Conservation (phyloP, 495 filamentous ascomycete species). For the Talaromyces stipitatus region DNA sequence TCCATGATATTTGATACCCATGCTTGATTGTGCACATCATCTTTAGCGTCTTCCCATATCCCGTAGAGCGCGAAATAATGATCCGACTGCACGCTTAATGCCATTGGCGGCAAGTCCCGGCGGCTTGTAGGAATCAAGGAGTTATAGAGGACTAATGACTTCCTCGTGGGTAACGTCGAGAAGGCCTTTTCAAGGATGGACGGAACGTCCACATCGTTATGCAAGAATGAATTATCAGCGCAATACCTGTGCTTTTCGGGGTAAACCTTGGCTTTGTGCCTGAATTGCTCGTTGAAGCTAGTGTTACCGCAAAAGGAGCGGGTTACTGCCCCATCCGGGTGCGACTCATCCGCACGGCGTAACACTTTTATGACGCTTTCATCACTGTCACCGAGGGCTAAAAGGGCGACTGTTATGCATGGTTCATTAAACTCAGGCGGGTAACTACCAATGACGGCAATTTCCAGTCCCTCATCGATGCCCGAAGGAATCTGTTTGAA, state of each 20-base stretch:
- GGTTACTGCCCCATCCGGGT: slow-evolving; percentile 20
- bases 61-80: slow-evolving; percentile 48
- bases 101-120: slow-evolving; percentile 36
- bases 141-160: slow-evolving; percentile 39
- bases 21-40: slow-evolving; percentile 28
- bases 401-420: slow-evolving; percentile 30
- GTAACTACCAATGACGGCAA: slow-evolving; percentile 28
- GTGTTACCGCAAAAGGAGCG: slow-evolving; percentile 29
- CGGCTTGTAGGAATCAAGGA: slow-evolving; percentile 39
- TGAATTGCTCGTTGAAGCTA: slow-evolving; percentile 32
- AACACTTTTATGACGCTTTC: slow-evolving; percentile 26
- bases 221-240: slow-evolving; percentile 43
- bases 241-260: slow-evolving; percentile 36
- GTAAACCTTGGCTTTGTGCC: slow-evolving; percentile 28
- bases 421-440: slow-evolving; percentile 16
- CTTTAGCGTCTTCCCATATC: slow-evolving; percentile 38
- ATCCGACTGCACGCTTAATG: slow-evolving; percentile 42
- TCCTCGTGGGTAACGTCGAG: slow-evolving; percentile 28
- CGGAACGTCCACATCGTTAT: slow-evolving; percentile 32
- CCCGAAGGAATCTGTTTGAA: slow-evolving; percentile 22
- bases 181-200: slow-evolving; percentile 35
- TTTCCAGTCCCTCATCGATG: slow-evolving; percentile 33
- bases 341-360: slow-evolving; percentile 20
- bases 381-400: slow-evolving; percentile 29
- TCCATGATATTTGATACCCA: slow-evolving; percentile 37